Percentiles rank a stretch among this genome's conserved stretches.
phyloP scores from a whole-genome alignment of 2,329 filamentous ascomycete genomes.

The Lithohypha guttulata region DNA sequence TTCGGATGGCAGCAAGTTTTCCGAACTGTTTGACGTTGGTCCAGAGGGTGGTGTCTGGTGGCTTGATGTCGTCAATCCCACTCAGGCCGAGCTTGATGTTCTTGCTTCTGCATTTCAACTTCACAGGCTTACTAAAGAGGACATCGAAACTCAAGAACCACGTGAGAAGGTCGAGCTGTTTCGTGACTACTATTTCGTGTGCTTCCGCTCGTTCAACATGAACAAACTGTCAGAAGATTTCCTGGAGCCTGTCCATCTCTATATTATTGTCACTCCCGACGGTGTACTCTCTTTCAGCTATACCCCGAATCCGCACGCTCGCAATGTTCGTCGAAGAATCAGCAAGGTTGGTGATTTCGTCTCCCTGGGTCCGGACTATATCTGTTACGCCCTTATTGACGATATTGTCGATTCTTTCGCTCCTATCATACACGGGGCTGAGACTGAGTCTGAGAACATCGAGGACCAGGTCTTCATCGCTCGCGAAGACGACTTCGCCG shows the following conservation, averaged over 20 bases:
- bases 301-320: constrained; percentile 71
- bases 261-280: constrained; percentile 92
- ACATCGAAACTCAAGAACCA: constrained; percentile 89
- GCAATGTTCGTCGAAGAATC: constrained; percentile 83
- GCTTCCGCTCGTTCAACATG: constrained; percentile 86
- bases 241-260: constrained; percentile 90
- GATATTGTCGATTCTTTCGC: constrained; percentile 96
- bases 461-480: constrained; percentile 94
- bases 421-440: constrained; percentile 76
- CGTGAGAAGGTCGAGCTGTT: constrained; percentile 98
- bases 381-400: constrained; percentile 96
- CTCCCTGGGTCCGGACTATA: constrained; percentile 91
- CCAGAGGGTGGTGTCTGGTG: constrained; percentile 85
- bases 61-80: constrained; percentile 87
- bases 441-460: constrained; percentile 80
- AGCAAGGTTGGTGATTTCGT: constrained; percentile 90
- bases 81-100: constrained; percentile 73
- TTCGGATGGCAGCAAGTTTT: constrained; percentile 78
- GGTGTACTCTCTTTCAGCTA: constrained; percentile 94
- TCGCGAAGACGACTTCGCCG: constrained; percentile 76
- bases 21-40: constrained; percentile 68
- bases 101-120: constrained; percentile 93
- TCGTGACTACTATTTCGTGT: constrained; percentile 94
- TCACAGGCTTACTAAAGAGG: constrained; percentile 89
- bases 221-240: constrained; percentile 71